Evolutionary conservation across 345 rosid genomes (phyloP), one percentile per base, ranked within the genome.

Genomic region (Melaleuca quinquenervia): DNA sequence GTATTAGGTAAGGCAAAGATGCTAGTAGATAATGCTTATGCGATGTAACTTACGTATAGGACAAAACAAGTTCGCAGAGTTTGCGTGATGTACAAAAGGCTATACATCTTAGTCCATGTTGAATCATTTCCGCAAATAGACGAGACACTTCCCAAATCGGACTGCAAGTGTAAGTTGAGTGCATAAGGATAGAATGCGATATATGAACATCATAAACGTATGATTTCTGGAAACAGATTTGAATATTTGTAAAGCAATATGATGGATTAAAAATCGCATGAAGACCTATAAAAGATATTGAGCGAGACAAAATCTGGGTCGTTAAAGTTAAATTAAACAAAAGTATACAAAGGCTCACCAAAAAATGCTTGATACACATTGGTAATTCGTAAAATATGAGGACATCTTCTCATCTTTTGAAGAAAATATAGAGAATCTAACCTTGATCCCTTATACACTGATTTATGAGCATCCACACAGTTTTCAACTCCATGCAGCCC

Each of bases 81-180:
- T 94, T 97, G 86, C 99, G 98, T 44, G 99, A 96, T 85, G 89
- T 91, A 84, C 99, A 97, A 75, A 97, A 97, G 74, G 98, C 94
- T 91, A 97, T 96, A 92, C 99, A 96, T 29, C 97, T 97, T 85
- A 96, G 93, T 85, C 97, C 98, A 91, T 97, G 99, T 89, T 96
- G 98, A 90, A 96, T 92, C 98, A 97, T 95, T 93, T 97, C 99
- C 21, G 98, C 97, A 51, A 96, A 94, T 85, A 96, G 96, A 91
- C 89, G 87, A 51, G 98, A 90, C 82, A 95, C 91, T 89, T 95
- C 97, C 80, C 92, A 92, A 84, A 93, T 90, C 84, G 99, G 98
- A 87, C 98, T 97, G 96, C 82, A 89, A 85, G 86, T 74, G 87
- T 53, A 85, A 51, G 87, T 50, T 86, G 82, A 83, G 70, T 7